These are phyloP conservation scores for Neofusicoccum cordaticola DNA, from an alignment of 2,329 filamentous ascomycete species.

Conservation along the genomic window DNA sequence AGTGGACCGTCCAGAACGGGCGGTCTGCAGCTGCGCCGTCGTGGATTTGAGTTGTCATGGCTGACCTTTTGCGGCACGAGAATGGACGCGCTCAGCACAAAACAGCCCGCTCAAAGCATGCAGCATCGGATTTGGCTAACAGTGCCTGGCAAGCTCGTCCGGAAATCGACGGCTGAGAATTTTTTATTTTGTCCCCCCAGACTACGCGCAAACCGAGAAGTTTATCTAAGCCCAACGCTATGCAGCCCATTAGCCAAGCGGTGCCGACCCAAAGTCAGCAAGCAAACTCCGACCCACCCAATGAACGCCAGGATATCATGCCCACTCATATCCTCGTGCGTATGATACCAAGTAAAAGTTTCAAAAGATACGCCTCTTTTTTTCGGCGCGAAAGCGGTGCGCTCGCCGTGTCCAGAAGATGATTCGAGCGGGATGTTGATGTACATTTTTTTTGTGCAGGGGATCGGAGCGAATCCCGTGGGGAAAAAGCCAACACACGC, in stretches of 20 bases:
- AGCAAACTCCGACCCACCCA: constrained; percentile 10
- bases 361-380: constrained; percentile 17
- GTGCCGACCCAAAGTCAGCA: not conserved
- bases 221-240: constrained; percentile 16
- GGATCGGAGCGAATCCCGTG: not conserved
- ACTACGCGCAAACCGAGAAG: constrained; percentile 1
- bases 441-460: constrained; percentile 10
- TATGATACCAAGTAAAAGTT: constrained; percentile 23
- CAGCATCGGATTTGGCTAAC: not conserved
- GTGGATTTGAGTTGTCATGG: not conserved
- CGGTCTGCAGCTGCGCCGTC: constrained; percentile 6
- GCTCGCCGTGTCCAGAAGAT: not conserved
- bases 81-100: not conserved
- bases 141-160: not conserved
- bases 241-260: constrained; percentile 14
- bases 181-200: constrained; percentile 2
- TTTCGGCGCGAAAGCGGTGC: constrained; percentile 13
- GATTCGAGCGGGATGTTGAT: not conserved
- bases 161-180: not conserved
- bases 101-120: not conserved
- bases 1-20: not conserved
- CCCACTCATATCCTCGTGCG: constrained; percentile 33
- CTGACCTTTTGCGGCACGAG: not conserved
- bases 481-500: not conserved
- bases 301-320: constrained; percentile 23